A percentile compares a stretch with the other conserved stretches of the same genome.
These are phyloP conservation scores for Aspergillus sclerotiicarbonarius DNA, from an alignment of 495 filamentous ascomycete species.

Conservation along the genomic window DNA sequence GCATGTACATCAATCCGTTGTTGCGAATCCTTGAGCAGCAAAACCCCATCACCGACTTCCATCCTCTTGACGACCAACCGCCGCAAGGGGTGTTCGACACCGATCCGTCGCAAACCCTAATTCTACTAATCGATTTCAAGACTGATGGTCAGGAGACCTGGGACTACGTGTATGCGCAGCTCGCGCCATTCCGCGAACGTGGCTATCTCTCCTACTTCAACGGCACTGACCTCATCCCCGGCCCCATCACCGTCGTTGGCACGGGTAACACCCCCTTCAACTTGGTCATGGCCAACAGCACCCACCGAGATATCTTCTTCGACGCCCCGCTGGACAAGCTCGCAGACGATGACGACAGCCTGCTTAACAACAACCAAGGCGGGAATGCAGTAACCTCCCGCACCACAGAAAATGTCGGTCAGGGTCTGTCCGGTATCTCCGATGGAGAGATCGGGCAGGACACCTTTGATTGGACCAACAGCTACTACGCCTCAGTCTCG, in stretches of 20 bases:
- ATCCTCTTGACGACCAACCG: slow-evolving; percentile 20
- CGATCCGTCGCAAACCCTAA: slow-evolving; percentile 56
- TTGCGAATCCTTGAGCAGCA: slow-evolving; percentile 50
- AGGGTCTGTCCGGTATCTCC: slow-evolving; percentile 39
- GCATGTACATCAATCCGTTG: slow-evolving; percentile 57
- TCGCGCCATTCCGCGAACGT: slow-evolving; percentile 63
- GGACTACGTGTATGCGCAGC: slow-evolving; percentile 55
- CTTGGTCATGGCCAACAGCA: slow-evolving; percentile 43
- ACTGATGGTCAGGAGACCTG: slow-evolving; percentile 46
- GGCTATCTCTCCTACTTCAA: slow-evolving; percentile 61
- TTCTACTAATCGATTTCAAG: slow-evolving; percentile 75
- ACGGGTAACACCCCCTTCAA: slow-evolving; percentile 79
- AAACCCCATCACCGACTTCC: slow-evolving; percentile 41
- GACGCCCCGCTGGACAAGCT: slow-evolving; percentile 55
- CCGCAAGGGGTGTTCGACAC: slow-evolving; percentile 46
- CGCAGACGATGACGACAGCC: slow-evolving; percentile 28
- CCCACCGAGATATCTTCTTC: slow-evolving; percentile 60
- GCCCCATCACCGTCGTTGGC: slow-evolving; percentile 74
- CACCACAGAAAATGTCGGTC: slow-evolving; percentile 23
- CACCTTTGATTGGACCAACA: slow-evolving; percentile 48
- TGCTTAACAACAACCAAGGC: slow-evolving; percentile 11
- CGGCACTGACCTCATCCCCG: slow-evolving; percentile 41
- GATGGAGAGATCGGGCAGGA: slow-evolving; percentile 32
- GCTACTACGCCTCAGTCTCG: slow-evolving; percentile 46
- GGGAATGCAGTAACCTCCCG: neutral